Conservation (phyloP, 2,329 filamentous ascomycete species). For the Aspergillaceae sp. region DNA sequence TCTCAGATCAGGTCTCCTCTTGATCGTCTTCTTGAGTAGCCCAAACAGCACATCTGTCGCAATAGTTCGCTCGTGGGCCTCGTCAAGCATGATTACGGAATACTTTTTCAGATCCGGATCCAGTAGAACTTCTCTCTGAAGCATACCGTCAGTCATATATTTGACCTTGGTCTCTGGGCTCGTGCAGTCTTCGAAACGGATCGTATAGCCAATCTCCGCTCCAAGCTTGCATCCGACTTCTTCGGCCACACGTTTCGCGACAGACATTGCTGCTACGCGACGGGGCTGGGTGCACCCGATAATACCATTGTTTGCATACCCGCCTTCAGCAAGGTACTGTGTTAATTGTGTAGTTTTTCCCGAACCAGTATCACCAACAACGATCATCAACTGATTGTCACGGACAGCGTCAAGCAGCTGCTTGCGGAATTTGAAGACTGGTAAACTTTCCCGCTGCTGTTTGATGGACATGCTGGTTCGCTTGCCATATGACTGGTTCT, state of each 20-base stretch:
- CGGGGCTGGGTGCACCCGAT: conserved; percentile 96
- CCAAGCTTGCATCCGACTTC: conserved; percentile 89
- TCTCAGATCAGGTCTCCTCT: conserved; percentile 77
- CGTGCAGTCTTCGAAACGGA: conserved; percentile 93
- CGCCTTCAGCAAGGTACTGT: conserved; percentile 87
- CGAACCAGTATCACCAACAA: conserved; percentile 93
- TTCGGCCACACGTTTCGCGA: conserved; percentile 91
- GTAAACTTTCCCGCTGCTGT: conserved; percentile 81
- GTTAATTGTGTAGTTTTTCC: conserved; percentile 96
- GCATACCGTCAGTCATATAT: conserved; percentile 99
- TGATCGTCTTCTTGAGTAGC: conserved; percentile 84
- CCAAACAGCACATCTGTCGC: conserved; percentile 93
- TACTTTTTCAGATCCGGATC: conserved; percentile 85
- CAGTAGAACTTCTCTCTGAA: conserved; percentile 87
- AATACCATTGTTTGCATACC: conserved; percentile 76
- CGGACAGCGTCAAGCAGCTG: conserved; percentile 80
- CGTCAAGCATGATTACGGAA: conserved; percentile 95
- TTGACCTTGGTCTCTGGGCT: conserved; percentile 86
- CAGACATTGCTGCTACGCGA: conserved; percentile 94
- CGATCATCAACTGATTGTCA: conserved; percentile 85
- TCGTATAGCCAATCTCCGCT: conserved; percentile 91
- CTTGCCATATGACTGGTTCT: conserved; percentile 73
- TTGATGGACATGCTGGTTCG: conserved; percentile 89
- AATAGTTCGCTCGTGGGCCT: conserved; percentile 95
- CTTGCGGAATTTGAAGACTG: conserved; percentile 79